Evolutionary conservation across 768 basidiomycete genomes (phyloP).

Genomic region (Suillus tomentosus): DNA sequence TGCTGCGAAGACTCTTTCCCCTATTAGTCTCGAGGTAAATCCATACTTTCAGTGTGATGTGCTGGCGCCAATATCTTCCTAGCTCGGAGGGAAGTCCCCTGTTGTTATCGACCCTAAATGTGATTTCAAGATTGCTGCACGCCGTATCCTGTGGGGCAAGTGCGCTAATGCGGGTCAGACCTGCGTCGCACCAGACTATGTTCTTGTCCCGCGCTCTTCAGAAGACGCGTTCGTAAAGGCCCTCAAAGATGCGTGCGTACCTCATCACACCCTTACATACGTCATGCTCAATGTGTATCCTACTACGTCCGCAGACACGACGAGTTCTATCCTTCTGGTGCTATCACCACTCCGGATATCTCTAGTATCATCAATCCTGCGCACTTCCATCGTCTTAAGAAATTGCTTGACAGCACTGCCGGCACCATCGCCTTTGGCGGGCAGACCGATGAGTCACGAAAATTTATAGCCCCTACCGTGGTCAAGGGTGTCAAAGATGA

Average conservation of each 20-base stretch:
- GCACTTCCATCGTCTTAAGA: constrained; percentile 62
- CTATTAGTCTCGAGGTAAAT: constrained; percentile 58
- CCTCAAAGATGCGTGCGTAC: constrained; percentile 43
- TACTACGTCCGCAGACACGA: constrained; percentile 20
- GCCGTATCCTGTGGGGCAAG: constrained; percentile 85
- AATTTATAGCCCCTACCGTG: constrained; percentile 73
- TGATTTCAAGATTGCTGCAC: constrained; percentile 65
- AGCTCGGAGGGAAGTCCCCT: constrained; percentile 77
- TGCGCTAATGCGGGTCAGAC: constrained; percentile 75
- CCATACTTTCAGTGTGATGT: not conserved
- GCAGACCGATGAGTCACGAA: constrained; percentile 51
- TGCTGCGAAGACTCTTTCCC: constrained; percentile 77
- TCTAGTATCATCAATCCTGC: constrained; percentile 52
- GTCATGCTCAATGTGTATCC: not conserved
- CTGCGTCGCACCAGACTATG: constrained; percentile 65
- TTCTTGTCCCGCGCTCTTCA: constrained; percentile 45
- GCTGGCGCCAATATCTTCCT: not conserved
- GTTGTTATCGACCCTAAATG: constrained; percentile 71
- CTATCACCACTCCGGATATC: constrained; percentile 45
- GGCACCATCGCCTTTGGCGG: constrained; percentile 72
- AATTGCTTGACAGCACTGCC: constrained; percentile 62
- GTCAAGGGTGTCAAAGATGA: constrained; percentile 60
- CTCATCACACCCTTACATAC: not conserved
- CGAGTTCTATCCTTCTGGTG: constrained; percentile 44
- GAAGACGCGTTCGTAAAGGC: constrained; percentile 43